Conservation (phyloP, 2,329 filamentous ascomycete species). For the Claviceps pazoutovae region DNA sequence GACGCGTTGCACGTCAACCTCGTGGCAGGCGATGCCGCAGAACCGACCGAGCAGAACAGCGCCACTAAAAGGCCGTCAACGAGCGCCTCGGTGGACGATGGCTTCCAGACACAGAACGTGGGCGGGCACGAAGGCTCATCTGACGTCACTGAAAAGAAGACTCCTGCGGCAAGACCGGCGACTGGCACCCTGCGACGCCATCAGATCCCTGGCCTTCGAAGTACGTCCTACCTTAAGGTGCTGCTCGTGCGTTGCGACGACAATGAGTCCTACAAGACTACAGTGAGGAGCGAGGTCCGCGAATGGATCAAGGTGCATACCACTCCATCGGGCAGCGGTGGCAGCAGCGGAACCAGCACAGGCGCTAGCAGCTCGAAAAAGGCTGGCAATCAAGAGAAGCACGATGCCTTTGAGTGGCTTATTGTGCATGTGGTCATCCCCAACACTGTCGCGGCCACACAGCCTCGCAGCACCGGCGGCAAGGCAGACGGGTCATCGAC, state of each 20-base stretch:
- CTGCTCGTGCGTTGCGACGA: constrained; percentile 87
- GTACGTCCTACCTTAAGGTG: constrained; percentile 87
- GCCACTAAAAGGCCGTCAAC: constrained; percentile 18
- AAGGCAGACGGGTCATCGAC: constrained; percentile 40
- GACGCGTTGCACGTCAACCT: constrained; percentile 84
- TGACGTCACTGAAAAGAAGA: constrained; percentile 24
- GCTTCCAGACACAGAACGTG: constrained; percentile 44
- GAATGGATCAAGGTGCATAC: constrained; percentile 83
- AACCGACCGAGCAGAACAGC: constrained; percentile 20
- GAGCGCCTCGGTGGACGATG: constrained; percentile 35
- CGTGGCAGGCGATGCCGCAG: constrained; percentile 45
- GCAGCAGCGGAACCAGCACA: constrained; percentile 15
- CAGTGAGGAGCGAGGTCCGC: constrained; percentile 61
- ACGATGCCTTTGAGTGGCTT: constrained; percentile 93
- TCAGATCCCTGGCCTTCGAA: constrained; percentile 85
- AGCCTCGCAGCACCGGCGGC: constrained; percentile 48
- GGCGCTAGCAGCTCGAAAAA: constrained; percentile 27
- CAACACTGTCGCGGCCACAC: constrained; percentile 66
- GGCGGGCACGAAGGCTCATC: constrained; percentile 25
- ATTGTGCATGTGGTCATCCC: constrained; percentile 86
- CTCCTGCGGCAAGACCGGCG: constrained; percentile 19
- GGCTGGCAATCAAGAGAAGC: constrained; percentile 65
- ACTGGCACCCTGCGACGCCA: constrained; percentile 49
- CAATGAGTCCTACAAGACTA: constrained; percentile 80
- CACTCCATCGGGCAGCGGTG: constrained; percentile 32